phyloP scores from a whole-genome alignment of 2,329 filamentous ascomycete genomes.

The Fusarium sarcochroum region DNA sequence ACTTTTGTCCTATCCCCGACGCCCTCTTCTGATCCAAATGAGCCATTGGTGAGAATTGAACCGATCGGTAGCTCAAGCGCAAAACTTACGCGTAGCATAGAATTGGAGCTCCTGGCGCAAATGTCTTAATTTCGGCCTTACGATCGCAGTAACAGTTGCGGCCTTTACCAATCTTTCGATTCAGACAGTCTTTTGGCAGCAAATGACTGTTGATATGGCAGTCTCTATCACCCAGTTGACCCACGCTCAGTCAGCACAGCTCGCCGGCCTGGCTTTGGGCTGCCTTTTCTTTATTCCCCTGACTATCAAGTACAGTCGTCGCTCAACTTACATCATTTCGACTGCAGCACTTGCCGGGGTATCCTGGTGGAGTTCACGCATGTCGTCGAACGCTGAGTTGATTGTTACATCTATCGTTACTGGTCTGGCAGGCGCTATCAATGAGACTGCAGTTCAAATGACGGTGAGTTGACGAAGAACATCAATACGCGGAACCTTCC shows the following conservation, averaged over 20 bases:
- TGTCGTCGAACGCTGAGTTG: slow-evolving; percentile 43
- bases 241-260: slow-evolving; percentile 47
- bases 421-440: slow-evolving; percentile 56
- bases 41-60: slow-evolving; percentile 48
- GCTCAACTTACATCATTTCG: slow-evolving; percentile 50
- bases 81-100: slow-evolving; percentile 16
- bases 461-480: slow-evolving; percentile 41
- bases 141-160: slow-evolving; percentile 47
- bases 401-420: slow-evolving; percentile 47
- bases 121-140: slow-evolving; percentile 48
- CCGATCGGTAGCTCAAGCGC: background rate
- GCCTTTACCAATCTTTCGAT: slow-evolving; percentile 49
- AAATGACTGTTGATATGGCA: slow-evolving; percentile 51
- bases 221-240: slow-evolving; percentile 47
- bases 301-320: slow-evolving; percentile 54
- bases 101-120: slow-evolving; percentile 53
- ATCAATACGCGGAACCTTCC: fast-evolving
- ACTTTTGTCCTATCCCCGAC: slow-evolving; percentile 38
- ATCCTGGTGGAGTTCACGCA: slow-evolving; percentile 44
- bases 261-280: slow-evolving; percentile 52
- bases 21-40: slow-evolving; percentile 50
- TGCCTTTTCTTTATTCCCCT: slow-evolving; percentile 55
- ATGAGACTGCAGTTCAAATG: slow-evolving; percentile 58
- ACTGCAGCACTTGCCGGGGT: slow-evolving; percentile 44
- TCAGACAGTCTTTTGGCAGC: slow-evolving; percentile 52